These are phyloP conservation scores for Microstegium vimineum DNA, from an alignment of 176 grass and related monocot species.

Conservation along the genomic window DNA sequence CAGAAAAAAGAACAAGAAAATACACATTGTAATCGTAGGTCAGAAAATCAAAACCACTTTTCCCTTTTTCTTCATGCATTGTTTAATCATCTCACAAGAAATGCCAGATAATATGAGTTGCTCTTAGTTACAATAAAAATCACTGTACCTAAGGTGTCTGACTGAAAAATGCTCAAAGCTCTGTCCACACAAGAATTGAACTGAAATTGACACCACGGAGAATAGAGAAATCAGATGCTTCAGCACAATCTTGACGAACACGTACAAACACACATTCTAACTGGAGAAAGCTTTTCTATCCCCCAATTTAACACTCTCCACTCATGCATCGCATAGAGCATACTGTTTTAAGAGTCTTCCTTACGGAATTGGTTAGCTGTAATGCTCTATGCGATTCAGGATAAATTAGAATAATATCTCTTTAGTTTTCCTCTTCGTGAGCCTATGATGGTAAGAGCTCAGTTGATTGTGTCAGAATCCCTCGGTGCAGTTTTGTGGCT, in stretches of 20 bases:
- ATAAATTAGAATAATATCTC: slow-evolving; percentile 32
- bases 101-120: slow-evolving; percentile 9
- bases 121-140: slow-evolving; percentile 40
- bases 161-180: slow-evolving; percentile 31
- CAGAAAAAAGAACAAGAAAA: neutral
- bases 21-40: neutral
- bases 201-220: neutral
- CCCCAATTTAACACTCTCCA: neutral
- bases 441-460: neutral
- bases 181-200: slow-evolving; percentile 9
- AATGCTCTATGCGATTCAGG: neutral
- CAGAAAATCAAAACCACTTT: neutral
- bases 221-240: neutral
- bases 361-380: slow-evolving; percentile 27
- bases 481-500: slow-evolving; percentile 22
- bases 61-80: neutral
- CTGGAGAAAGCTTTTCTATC: slow-evolving; percentile 20
- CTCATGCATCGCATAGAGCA: slow-evolving; percentile 29
- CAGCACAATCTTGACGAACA: slow-evolving; percentile 5
- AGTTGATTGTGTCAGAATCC: slow-evolving; percentile 9
- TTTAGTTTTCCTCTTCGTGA: slow-evolving; percentile 21
- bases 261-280: neutral
- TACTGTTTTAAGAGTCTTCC: slow-evolving; percentile 25
- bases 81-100: slow-evolving; percentile 20
- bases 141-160: slow-evolving; percentile 16